Evolutionary conservation across 2,329 filamentous ascomycete species (phyloP).

Genomic region (Blastomyces emzantsi): DNA sequence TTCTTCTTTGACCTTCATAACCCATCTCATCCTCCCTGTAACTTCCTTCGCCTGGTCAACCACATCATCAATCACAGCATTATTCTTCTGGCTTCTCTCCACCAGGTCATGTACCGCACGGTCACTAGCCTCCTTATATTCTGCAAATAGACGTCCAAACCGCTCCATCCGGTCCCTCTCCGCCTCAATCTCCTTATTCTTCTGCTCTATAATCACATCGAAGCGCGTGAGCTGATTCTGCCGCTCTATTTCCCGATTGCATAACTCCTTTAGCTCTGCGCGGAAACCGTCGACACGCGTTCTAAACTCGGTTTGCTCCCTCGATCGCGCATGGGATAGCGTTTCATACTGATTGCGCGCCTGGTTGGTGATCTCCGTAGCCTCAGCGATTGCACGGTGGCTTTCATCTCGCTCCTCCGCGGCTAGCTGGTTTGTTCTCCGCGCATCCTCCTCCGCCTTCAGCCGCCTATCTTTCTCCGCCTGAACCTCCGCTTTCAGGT

Average conservation of each 20-base stretch:
- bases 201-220: conserved; percentile 39
- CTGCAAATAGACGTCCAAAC: conserved; percentile 32
- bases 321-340: conserved; percentile 31
- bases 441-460: conserved; percentile 34
- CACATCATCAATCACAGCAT: conserved; percentile 28
- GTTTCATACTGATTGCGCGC: conserved; percentile 38
- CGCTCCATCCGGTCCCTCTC: conserved; percentile 34
- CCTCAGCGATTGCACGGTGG: conserved; percentile 31
- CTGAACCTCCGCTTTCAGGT: conserved; percentile 35
- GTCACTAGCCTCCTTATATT: conserved; percentile 37
- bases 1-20: conserved; percentile 35
- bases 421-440: conserved; percentile 31
- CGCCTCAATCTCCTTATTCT: conserved; percentile 36
- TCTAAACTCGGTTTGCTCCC: conserved; percentile 34
- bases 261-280: conserved; percentile 28
- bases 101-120: conserved; percentile 29
- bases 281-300: conserved; percentile 32
- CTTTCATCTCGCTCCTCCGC: conserved; percentile 34
- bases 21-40: conserved; percentile 41
- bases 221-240: conserved; percentile 32
- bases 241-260: conserved; percentile 30
- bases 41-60: conserved; percentile 35
- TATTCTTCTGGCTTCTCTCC: conserved; percentile 24
- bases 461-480: conserved; percentile 34
- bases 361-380: conserved; percentile 33